Evolutionary conservation across 2,329 filamentous ascomycete species (phyloP).

Genomic region (Neonectria sp.): DNA sequence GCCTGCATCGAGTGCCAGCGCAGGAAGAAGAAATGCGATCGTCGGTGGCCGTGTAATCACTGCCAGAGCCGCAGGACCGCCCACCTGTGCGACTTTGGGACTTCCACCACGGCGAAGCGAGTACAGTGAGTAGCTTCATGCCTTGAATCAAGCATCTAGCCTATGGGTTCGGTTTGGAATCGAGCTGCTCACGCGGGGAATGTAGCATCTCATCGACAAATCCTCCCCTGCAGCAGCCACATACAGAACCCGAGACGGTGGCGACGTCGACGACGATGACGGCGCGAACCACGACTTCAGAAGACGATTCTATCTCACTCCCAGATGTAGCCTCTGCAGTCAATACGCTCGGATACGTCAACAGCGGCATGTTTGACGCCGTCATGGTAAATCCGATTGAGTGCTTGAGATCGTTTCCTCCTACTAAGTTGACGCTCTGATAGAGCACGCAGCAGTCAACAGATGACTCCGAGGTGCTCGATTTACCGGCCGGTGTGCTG

Average conservation of each 20-base stretch:
- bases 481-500: neutral
- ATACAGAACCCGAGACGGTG: neutral
- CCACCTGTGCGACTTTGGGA: neutral
- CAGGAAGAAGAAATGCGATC: constrained; percentile 4
- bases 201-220: neutral
- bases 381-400: neutral
- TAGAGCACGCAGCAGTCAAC: neutral
- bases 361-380: neutral
- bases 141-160: neutral
- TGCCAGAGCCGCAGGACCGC: neutral
- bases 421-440: neutral
- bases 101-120: neutral
- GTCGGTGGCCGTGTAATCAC: neutral
- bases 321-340: neutral
- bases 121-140: neutral
- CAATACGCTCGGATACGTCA: neutral
- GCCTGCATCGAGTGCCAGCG: constrained; percentile 1
- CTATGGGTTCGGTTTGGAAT: neutral
- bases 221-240: neutral
- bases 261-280: no score
- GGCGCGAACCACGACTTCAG: neutral
- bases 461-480: neutral
- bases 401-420: neutral
- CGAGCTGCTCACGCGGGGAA: neutral
- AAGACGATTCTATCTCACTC: neutral